A percentile compares a stretch with the other conserved stretches of the same genome.
These are phyloP conservation scores for Candida sp. DNA, from an alignment of 1,139 yeast genomes.

Conservation along the genomic window DNA sequence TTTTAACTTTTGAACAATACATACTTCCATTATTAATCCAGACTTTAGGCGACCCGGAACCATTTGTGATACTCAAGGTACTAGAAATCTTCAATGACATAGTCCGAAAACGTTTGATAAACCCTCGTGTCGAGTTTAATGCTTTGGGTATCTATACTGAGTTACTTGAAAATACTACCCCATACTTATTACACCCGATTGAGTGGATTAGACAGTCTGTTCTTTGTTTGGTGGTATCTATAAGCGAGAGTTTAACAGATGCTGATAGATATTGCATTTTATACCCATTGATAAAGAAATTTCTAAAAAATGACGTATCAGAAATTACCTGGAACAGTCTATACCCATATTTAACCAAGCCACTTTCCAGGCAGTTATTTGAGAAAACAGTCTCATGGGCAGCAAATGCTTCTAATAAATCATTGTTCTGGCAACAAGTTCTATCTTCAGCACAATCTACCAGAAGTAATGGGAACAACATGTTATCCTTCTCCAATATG, in stretches of 20 bases:
- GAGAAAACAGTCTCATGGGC: conserved; percentile 75
- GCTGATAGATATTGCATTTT: conserved; percentile 84
- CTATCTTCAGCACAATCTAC: conserved; percentile 11
- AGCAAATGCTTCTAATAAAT: conserved; percentile 51
- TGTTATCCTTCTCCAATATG: conserved; percentile 21
- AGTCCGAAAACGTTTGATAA: conserved; percentile 29
- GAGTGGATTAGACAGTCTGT: conserved; percentile 79
- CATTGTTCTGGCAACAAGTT: conserved; percentile 65
- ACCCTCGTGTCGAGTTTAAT: conserved; percentile 37
- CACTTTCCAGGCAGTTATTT: conserved; percentile 65
- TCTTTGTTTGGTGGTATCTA: conserved; percentile 56
- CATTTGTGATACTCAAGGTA: conserved; percentile 75
- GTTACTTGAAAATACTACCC: conserved; percentile 25
- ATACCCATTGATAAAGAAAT: conserved; percentile 79
- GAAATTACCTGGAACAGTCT: conserved; percentile 63
- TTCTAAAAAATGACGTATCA: conserved; percentile 70
- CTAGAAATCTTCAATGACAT: conserved; percentile 54
- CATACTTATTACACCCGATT: conserved; percentile 73
- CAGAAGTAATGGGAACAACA: background rate
- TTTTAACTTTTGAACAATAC: conserved; percentile 80
- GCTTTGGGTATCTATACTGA: conserved; percentile 40
- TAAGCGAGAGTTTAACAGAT: conserved; percentile 58
- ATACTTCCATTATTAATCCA: conserved; percentile 81
- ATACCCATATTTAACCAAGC: conserved; percentile 61
- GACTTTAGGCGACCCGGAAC: conserved; percentile 80